These are phyloP conservation scores for Mariannaea elegans DNA, from an alignment of 2,329 filamentous ascomycete species.

Conservation along the genomic window DNA sequence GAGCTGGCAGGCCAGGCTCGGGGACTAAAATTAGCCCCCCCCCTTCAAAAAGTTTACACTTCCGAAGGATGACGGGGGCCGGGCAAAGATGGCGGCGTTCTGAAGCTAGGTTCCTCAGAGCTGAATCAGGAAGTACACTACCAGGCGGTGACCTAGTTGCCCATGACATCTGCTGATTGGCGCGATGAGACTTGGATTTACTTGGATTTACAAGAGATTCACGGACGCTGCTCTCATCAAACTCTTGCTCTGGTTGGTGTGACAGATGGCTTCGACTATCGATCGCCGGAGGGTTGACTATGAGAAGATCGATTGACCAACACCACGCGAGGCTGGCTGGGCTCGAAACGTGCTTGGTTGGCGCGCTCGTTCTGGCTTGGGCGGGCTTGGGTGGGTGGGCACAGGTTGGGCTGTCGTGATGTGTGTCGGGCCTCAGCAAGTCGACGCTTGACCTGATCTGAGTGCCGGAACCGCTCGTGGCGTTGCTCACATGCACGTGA, in stretches of 20 bases:
- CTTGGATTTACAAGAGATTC: background rate
- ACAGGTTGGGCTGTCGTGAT: constrained; percentile 13
- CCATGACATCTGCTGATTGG: background rate
- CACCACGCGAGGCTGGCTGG: constrained; percentile 11
- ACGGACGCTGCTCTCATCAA: background rate
- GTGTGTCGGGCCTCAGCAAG: constrained; percentile 20
- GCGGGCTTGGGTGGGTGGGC: constrained; percentile 25
- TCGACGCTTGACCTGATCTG: constrained; percentile 19
- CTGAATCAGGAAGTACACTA: background rate
- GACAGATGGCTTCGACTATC: constrained; percentile 1
- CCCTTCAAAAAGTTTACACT: constrained; percentile 25
- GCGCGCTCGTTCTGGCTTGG: constrained; percentile 2
- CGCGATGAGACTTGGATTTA: background rate
- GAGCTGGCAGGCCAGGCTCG: constrained; percentile 37
- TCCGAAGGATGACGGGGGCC: constrained; percentile 25
- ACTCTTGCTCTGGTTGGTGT: background rate
- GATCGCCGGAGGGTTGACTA: background rate
- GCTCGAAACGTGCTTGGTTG: constrained; percentile 14
- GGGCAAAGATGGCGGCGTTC: constrained; percentile 20
- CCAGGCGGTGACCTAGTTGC: constrained; percentile 9
- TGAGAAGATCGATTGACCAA: no score
- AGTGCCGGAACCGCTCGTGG: constrained; percentile 26
- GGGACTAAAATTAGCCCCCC: constrained; percentile 40
- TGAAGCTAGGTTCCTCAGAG: constrained; percentile 6
- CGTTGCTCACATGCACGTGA: constrained; percentile 30